phyloP scores from a whole-genome alignment of 306 rosid species.

The Elaeagnus macrophylla region DNA sequence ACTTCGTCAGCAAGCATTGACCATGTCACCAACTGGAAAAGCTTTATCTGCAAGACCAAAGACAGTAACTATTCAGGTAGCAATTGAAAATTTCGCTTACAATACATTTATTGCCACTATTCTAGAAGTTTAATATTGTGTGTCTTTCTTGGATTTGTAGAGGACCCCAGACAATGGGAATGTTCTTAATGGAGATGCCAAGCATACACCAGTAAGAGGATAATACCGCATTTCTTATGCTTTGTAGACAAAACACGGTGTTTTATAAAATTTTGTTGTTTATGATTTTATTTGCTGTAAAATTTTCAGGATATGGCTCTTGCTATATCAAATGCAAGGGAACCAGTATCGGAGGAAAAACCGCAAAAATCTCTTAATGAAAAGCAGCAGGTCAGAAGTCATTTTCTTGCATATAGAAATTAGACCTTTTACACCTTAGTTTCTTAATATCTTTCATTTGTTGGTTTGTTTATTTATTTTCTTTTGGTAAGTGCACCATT shows the following conservation, averaged over 20 bases:
- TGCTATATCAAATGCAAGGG: slow-evolving; percentile 68
- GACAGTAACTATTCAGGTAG: slow-evolving; percentile 81
- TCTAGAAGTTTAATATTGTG: background rate
- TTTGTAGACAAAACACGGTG: slow-evolving; percentile 3
- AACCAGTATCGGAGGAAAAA: slow-evolving; percentile 95
- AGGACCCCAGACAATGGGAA: slow-evolving; percentile 94
- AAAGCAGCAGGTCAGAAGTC: slow-evolving; percentile 80
- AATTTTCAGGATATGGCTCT: slow-evolving; percentile 67
- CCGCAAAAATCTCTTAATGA: slow-evolving; percentile 97
- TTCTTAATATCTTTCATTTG: slow-evolving; percentile 1
- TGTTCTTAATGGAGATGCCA: slow-evolving; percentile 66
- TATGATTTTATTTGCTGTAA: slow-evolving; percentile 9
- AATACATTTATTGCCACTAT: background rate
- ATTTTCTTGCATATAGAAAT: slow-evolving; percentile 5
- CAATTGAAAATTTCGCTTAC: slow-evolving; percentile 12
- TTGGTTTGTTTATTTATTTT: too few relatives aligned
- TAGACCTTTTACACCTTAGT: slow-evolving; percentile 12
- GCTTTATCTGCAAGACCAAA: slow-evolving; percentile 67
- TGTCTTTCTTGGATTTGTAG: slow-evolving; percentile 45
- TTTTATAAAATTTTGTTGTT: slow-evolving; percentile 11
- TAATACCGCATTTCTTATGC: slow-evolving; percentile 14
- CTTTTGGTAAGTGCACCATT: too few relatives aligned
- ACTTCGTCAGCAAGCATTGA: slow-evolving; percentile 98
- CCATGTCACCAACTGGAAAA: slow-evolving; percentile 86
- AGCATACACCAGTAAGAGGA: slow-evolving; percentile 48